A percentile compares a stretch with the other conserved stretches of the same genome.
phyloP scores from a whole-genome alignment of 2,329 filamentous ascomycete genomes.

The Aschersonia sp. region DNA sequence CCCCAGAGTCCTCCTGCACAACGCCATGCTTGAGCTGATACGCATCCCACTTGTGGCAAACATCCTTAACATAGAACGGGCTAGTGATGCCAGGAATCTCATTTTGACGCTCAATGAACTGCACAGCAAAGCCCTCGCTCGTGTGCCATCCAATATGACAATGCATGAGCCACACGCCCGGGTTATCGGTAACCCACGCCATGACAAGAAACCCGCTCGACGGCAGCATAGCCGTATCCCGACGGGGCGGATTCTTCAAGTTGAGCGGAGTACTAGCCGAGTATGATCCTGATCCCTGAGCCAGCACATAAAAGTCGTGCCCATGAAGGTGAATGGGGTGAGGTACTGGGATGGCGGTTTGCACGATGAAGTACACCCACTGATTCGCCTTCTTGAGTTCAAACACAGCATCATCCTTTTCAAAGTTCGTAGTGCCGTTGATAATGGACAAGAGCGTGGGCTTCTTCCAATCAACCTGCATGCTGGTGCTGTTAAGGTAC shows the following conservation, averaged over 20 bases:
- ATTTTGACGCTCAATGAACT: conserved; percentile 2
- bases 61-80: not conserved
- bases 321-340: conserved; percentile 23
- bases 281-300: conserved; percentile 10
- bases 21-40: not conserved
- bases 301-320: conserved; percentile 17
- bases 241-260: conserved; percentile 29
- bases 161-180: conserved; percentile 34
- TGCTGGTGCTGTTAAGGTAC: conserved; percentile 13
- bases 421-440: conserved; percentile 7
- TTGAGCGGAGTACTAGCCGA: conserved; percentile 5
- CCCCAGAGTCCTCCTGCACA: not conserved
- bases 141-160: conserved; percentile 34
- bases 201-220: conserved; percentile 29
- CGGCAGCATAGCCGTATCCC: conserved; percentile 35
- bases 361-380: conserved; percentile 17
- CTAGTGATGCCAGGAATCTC: conserved; percentile 1
- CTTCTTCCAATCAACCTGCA: conserved; percentile 15
- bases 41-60: not conserved
- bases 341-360: conserved; percentile 10
- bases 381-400: conserved; percentile 10
- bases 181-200: conserved; percentile 33
- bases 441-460: conserved; percentile 14
- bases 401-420: conserved; percentile 13
- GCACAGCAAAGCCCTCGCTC: not conserved